Percentiles rank a stretch among this genome's conserved stretches.
Evolutionary conservation across 352 stramenopile genomes (phyloP).

Genomic region (Pythium vanterpoolii): DNA sequence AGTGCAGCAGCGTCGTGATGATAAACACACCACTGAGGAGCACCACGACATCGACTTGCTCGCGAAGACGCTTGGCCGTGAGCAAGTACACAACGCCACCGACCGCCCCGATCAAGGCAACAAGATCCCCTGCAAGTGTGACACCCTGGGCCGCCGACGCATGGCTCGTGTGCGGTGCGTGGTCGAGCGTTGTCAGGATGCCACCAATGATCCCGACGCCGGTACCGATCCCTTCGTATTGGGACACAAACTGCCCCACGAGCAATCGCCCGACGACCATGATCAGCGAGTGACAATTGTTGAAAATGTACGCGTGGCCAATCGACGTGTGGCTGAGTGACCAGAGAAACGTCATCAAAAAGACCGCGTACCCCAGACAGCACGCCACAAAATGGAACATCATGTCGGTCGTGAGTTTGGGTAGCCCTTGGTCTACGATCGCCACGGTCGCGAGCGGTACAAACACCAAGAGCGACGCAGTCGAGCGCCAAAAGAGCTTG

Average conservation of each 20-base stretch:
- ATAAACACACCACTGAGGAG: conserved; percentile 67
- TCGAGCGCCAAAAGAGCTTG: conserved; percentile 83
- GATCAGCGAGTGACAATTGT: conserved; percentile 83
- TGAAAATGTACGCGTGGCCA: conserved; percentile 85
- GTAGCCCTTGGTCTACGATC: conserved; percentile 52
- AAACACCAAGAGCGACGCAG: conserved; percentile 67
- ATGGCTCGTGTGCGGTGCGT: conserved; percentile 22
- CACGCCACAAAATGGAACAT: conserved; percentile 68
- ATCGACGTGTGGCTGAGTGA: conserved; percentile 74
- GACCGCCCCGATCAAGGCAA: conserved; percentile 67
- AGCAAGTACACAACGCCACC: conserved; percentile 76
- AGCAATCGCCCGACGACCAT: conserved; percentile 67
- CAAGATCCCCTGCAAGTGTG: conserved; percentile 63
- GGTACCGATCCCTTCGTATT: conserved; percentile 75
- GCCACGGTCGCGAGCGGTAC: conserved; percentile 51
- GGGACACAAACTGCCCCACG: conserved; percentile 57
- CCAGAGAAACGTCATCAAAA: conserved; percentile 81
- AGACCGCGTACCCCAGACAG: conserved; percentile 69
- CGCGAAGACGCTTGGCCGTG: conserved; percentile 63
- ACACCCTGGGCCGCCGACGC: conserved; percentile 34
- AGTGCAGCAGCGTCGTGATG: conserved; percentile 60
- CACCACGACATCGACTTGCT: conserved; percentile 62
- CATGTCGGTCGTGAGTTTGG: conserved; percentile 51
- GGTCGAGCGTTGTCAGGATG: conserved; percentile 68
- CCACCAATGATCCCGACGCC: conserved; percentile 75